A percentile compares a stretch with the other conserved stretches of the same genome.
Conservation (phyloP, 768 basidiomycete genomes). For the Podaxis rugospora region DNA sequence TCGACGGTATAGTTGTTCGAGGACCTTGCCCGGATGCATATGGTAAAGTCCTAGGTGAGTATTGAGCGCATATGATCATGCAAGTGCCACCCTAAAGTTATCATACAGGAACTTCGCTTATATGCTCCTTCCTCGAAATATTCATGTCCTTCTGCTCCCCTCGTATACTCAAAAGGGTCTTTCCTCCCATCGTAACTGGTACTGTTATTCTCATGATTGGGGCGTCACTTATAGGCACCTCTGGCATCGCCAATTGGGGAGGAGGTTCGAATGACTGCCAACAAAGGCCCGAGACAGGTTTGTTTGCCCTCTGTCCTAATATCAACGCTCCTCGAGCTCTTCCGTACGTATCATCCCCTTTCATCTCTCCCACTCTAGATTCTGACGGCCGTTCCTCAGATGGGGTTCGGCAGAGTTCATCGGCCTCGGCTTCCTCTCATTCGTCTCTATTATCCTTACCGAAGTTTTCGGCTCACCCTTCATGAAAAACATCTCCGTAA, state of each 20-base stretch:
- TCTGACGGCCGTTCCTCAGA: constrained; percentile 28
- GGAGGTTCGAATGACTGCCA: constrained; percentile 76
- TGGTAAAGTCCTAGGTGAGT: constrained; percentile 66
- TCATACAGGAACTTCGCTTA: constrained; percentile 59
- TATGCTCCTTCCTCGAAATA: constrained; percentile 82
- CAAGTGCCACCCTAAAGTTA: background rate
- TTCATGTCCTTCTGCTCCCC: constrained; percentile 70
- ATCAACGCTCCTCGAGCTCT: constrained; percentile 67
- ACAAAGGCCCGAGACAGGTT: constrained; percentile 53
- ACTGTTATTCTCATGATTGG: constrained; percentile 81
- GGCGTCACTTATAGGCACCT: constrained; percentile 67
- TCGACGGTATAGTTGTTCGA: constrained; percentile 57
- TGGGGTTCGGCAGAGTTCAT: constrained; percentile 86
- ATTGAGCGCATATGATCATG: background rate
- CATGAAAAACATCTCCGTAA: constrained; percentile 75
- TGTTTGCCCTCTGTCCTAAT: constrained; percentile 70
- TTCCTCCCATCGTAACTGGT: constrained; percentile 81
- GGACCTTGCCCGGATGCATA: constrained; percentile 76
- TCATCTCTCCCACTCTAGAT: background rate
- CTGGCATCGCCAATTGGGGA: constrained; percentile 79
- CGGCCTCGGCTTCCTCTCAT: constrained; percentile 83
- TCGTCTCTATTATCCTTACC: constrained; percentile 69
- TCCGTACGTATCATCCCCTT: constrained; percentile 33
- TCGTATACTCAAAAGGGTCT: constrained; percentile 56
- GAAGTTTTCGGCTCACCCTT: constrained; percentile 86